Conservation (phyloP, 2,329 filamentous ascomycete genomes). For the Alternaria postmessia region DNA sequence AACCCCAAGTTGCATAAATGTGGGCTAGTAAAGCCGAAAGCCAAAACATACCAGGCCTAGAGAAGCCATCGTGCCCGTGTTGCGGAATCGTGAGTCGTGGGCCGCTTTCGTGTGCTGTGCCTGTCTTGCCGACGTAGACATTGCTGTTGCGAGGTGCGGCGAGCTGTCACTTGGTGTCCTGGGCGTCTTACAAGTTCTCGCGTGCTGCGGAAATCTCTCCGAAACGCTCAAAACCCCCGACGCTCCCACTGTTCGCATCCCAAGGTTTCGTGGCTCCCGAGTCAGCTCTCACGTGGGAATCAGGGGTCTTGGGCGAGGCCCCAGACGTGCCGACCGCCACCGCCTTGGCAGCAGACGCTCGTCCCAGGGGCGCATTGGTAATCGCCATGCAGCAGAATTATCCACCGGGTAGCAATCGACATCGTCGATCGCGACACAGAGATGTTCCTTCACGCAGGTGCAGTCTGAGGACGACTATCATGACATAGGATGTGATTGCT, state of each 20-base stretch:
- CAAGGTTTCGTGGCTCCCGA: conserved; percentile 11
- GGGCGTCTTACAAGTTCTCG: background rate
- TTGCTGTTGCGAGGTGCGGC: background rate
- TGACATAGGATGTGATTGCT: background rate
- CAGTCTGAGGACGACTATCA: background rate
- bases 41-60: conserved; percentile 24
- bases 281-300: conserved; percentile 26
- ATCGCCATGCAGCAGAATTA: conserved; percentile 8
- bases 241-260: background rate
- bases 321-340: conserved; percentile 18
- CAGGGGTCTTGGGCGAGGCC: conserved; percentile 9
- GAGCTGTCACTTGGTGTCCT: background rate
- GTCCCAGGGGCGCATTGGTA: conserved; percentile 25
- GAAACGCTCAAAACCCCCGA: background rate
- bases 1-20: conserved; percentile 21
- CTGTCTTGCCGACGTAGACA: background rate
- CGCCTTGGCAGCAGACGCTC: conserved; percentile 18
- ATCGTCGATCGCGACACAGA: background rate
- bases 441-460: background rate
- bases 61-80: conserved; percentile 23
- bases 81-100: conserved; percentile 10
- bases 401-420: conserved; percentile 7
- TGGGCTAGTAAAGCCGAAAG: conserved; percentile 22
- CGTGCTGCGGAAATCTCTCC: conserved; percentile 5
- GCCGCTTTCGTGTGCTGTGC: background rate